phyloP scores from a whole-genome alignment of 805 yeast species.

The Candida sonorensis region DNA sequence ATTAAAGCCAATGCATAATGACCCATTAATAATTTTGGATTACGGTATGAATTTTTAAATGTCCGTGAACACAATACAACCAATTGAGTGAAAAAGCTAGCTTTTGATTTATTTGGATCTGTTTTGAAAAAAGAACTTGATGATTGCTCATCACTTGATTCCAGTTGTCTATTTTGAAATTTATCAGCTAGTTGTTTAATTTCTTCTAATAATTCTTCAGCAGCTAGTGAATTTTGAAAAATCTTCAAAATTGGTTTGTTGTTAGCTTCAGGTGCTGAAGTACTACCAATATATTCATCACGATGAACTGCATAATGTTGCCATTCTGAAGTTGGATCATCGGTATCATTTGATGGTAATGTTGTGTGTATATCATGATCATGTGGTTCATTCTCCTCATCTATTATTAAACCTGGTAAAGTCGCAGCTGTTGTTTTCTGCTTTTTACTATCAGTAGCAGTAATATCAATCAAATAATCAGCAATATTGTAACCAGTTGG shows the following conservation, averaged over 20 bases:
- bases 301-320: slow-evolving; percentile 78
- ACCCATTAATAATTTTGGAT: slow-evolving; percentile 80
- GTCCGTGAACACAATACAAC: slow-evolving; percentile 76
- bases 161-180: slow-evolving; percentile 8
- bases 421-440: slow-evolving; percentile 1
- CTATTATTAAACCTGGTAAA: slow-evolving; percentile 1
- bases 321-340: slow-evolving; percentile 75
- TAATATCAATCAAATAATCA: slow-evolving; percentile 85
- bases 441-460: slow-evolving; percentile 56
- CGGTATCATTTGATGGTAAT: slow-evolving; percentile 18
- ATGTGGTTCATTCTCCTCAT: slow-evolving; percentile 12
- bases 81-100: slow-evolving; percentile 59
- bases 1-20: slow-evolving; percentile 73
- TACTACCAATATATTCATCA: slow-evolving; percentile 47
- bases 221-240: slow-evolving; percentile 29
- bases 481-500: slow-evolving; percentile 92
- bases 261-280: slow-evolving; percentile 3
- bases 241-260: slow-evolving; percentile 10
- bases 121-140: slow-evolving; percentile 22
- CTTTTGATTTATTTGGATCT: slow-evolving; percentile 35
- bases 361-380: slow-evolving; percentile 26
- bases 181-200: slow-evolving; percentile 24
- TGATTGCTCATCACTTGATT: slow-evolving; percentile 7
- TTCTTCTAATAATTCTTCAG: slow-evolving; percentile 33
- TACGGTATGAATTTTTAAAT: slow-evolving; percentile 86